Evolutionary conservation across 495 filamentous ascomycete genomes (phyloP).

Genomic region (Xylaria castorea): DNA sequence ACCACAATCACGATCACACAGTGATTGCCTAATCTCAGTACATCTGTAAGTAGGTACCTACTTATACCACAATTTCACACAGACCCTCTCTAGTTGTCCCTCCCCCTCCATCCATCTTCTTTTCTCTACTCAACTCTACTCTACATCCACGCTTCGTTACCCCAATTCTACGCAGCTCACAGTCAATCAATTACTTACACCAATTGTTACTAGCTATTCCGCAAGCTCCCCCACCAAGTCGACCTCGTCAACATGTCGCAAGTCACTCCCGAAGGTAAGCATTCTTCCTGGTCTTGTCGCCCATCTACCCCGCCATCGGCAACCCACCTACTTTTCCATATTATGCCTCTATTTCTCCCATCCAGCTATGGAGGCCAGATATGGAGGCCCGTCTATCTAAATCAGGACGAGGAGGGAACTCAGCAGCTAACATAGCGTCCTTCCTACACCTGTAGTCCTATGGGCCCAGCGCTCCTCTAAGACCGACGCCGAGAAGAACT

Average conservation of each 20-base stretch:
- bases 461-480: slow-evolving; percentile 96
- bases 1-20: neutral
- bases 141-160: slow-evolving; percentile 7
- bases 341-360: neutral
- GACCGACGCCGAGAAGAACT: slow-evolving; percentile 82
- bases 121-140: neutral
- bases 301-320: slow-evolving; percentile 14
- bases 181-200: slow-evolving; percentile 6
- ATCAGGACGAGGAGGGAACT: neutral
- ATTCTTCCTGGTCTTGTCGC: slow-evolving; percentile 9
- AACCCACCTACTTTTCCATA: slow-evolving; percentile 9
- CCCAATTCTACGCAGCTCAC: slow-evolving; percentile 18
- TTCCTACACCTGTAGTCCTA: slow-evolving; percentile 65
- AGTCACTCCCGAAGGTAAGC: slow-evolving; percentile 43
- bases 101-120: neutral
- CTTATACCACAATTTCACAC: neutral
- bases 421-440: slow-evolving; percentile 30
- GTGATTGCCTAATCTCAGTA: neutral
- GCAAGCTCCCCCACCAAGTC: slow-evolving; percentile 13
- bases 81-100: neutral
- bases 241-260: slow-evolving; percentile 37
- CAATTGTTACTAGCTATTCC: slow-evolving; percentile 9
- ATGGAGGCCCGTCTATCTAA: neutral
- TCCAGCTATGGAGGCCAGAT: neutral
- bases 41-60: neutral